phyloP scores from a whole-genome alignment of 192 early-diverging fungal genomes.

The Gigaspora rosea region DNA sequence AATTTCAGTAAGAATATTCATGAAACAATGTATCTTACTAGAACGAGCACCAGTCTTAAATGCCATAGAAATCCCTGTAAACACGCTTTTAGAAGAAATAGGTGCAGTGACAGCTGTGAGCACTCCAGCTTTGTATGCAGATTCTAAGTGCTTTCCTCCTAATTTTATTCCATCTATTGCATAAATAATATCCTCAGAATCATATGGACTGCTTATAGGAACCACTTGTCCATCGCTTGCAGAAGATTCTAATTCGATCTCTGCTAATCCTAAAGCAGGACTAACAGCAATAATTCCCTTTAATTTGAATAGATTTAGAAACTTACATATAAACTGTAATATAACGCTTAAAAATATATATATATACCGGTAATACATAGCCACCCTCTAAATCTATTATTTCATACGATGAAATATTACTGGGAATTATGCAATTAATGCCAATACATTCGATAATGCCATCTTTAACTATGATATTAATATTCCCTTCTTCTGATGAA shows the following conservation, averaged over 20 bases:
- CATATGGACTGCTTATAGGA: constrained; percentile 22
- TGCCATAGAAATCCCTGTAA: constrained; percentile 65
- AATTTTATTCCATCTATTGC: constrained; percentile 70
- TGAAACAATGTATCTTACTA: constrained; percentile 38
- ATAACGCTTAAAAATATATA: not conserved
- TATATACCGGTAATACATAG: constrained; percentile 57
- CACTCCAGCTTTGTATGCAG: constrained; percentile 63
- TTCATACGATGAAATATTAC: constrained; percentile 2
- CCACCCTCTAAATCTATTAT: constrained; percentile 59
- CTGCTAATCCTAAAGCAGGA: constrained; percentile 61
- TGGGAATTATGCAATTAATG: constrained; percentile 30
- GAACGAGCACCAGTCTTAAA: constrained; percentile 65
- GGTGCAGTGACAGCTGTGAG: constrained; percentile 60
- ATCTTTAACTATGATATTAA: constrained; percentile 34
- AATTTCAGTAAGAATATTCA: too few relatives aligned
- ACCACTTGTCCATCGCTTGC: constrained; percentile 57
- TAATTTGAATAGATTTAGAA: constrained; percentile 18
- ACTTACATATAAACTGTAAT: too few relatives aligned
- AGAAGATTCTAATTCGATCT: constrained; percentile 60
- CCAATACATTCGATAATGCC: constrained; percentile 41
- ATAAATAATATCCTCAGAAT: constrained; percentile 37
- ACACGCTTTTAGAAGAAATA: constrained; percentile 42
- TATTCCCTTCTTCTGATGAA: constrained; percentile 29
- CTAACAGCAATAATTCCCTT: constrained; percentile 64
- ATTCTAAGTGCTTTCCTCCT: constrained; percentile 55